A percentile compares a stretch with the other conserved stretches of the same genome.
Conservation (phyloP, 2,329 filamentous ascomycete genomes). For the Aureobasidium sp. region DNA sequence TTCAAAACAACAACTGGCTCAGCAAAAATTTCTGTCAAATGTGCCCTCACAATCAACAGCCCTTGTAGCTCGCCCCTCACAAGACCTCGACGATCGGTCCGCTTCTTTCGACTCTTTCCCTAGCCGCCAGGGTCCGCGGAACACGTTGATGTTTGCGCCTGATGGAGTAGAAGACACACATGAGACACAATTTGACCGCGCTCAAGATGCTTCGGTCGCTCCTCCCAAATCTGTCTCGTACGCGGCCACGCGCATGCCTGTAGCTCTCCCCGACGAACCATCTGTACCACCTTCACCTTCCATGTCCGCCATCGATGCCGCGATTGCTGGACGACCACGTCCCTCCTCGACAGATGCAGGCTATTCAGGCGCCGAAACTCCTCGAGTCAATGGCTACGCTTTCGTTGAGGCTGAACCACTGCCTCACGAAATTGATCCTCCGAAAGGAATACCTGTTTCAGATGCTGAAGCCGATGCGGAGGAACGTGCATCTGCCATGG, state of each 20-base stretch:
- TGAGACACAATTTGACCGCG: conserved; percentile 58
- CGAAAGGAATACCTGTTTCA: conserved; percentile 36
- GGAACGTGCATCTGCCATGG: conserved; percentile 32
- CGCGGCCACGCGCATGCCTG: conserved; percentile 71
- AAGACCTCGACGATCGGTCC: conserved; percentile 62
- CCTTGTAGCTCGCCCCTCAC: conserved; percentile 38
- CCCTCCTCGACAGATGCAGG: conserved; percentile 38
- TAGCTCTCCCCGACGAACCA: conserved; percentile 23
- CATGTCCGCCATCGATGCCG: conserved; percentile 74
- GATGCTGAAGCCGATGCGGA: conserved; percentile 29
- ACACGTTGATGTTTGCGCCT: conserved; percentile 79
- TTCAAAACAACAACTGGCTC: conserved; percentile 55
- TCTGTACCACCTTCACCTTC: conserved; percentile 67
- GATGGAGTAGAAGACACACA: conserved; percentile 53
- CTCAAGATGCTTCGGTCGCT: conserved; percentile 64
- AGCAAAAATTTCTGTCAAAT: conserved; percentile 57
- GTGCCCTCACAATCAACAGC: conserved; percentile 31
- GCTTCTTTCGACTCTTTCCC: conserved; percentile 72
- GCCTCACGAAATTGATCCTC: conserved; percentile 51
- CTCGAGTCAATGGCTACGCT: conserved; percentile 84
- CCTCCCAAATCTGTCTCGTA: conserved; percentile 73
- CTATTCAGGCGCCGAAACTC: conserved; percentile 66
- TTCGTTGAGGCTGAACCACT: conserved; percentile 79
- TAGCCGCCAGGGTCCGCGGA: conserved; percentile 55
- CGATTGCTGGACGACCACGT: conserved; percentile 66